These are phyloP conservation scores for Betula pendula DNA, from an alignment of 306 rosid genomes.

Conservation along the genomic window DNA sequence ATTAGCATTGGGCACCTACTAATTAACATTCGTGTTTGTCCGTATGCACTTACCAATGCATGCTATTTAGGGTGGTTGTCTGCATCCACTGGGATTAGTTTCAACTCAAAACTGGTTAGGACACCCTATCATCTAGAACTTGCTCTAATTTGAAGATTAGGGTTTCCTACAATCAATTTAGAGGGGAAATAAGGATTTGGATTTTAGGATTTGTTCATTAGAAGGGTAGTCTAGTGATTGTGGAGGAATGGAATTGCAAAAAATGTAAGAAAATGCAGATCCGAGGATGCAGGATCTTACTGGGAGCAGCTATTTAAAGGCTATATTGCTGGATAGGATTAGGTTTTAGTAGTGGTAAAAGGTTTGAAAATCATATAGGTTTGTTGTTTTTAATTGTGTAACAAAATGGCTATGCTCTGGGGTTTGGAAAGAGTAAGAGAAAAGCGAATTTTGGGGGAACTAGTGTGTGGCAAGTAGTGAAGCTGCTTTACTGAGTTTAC, in stretches of 20 bases:
- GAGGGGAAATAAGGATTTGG: not conserved
- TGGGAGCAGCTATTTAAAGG: not conserved
- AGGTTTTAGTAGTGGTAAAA: not conserved
- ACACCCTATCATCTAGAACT: not conserved
- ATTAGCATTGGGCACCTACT: not conserved
- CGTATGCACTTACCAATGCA: not conserved
- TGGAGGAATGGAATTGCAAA: not conserved
- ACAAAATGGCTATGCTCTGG: not conserved
- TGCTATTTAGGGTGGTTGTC: not conserved
- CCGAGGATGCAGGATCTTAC: not conserved
- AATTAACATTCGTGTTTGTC: not conserved
- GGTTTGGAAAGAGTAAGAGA: not conserved
- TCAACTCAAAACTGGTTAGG: not conserved
- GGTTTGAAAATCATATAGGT: not conserved
- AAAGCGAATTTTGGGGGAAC: not conserved
- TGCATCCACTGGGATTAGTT: not conserved
- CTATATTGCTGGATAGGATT: conserved; percentile 16
- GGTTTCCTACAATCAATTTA: not conserved
- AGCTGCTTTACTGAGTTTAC: too few species aligned
- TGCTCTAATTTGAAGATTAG: not conserved
- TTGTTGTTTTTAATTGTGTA: not conserved
- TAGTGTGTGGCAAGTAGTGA: too few species aligned
- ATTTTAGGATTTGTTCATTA: not conserved
- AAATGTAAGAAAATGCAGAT: not conserved
- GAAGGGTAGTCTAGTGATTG: not conserved